Evolutionary conservation across 2,329 filamentous ascomycete species (phyloP).

Genomic region (Blastomyces gilchristii): DNA sequence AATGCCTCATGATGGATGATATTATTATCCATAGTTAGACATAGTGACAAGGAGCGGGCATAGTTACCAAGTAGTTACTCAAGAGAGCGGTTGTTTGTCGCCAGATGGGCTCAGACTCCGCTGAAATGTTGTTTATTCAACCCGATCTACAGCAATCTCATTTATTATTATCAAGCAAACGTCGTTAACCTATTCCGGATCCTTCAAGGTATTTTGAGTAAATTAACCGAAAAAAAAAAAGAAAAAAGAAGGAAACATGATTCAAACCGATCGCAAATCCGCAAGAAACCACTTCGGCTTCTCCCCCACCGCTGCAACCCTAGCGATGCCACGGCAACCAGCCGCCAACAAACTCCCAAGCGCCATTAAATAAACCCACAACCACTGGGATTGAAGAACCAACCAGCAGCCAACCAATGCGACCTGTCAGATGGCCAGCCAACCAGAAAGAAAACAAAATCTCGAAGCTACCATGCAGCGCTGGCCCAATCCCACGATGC

Average conservation of each 20-base stretch:
- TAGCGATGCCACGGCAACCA: constrained; percentile 6
- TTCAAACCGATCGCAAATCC: background rate
- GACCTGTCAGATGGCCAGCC: background rate
- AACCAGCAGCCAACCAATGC: background rate
- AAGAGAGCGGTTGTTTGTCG: background rate
- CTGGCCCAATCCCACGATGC: background rate
- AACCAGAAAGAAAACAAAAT: background rate
- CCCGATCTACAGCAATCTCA: background rate
- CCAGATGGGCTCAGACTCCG: background rate
- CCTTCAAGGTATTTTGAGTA: background rate
- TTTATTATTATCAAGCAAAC: background rate
- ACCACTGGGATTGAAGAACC: background rate
- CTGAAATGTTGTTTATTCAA: background rate
- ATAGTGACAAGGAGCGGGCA: background rate
- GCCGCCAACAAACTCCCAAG: constrained; percentile 17
- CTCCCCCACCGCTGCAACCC: background rate
- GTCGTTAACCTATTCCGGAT: too few species aligned
- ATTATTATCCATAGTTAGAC: too few species aligned
- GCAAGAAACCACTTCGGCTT: background rate
- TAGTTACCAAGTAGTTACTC: too few species aligned
- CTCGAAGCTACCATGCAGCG: background rate
- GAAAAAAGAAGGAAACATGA: constrained; percentile 1
- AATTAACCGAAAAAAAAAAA: too few species aligned
- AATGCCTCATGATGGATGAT: too few species aligned
- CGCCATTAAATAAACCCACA: background rate